Base-by-base conservation (phyloP, 805 yeast species). In the Pichia thaimueangensis region DNA sequence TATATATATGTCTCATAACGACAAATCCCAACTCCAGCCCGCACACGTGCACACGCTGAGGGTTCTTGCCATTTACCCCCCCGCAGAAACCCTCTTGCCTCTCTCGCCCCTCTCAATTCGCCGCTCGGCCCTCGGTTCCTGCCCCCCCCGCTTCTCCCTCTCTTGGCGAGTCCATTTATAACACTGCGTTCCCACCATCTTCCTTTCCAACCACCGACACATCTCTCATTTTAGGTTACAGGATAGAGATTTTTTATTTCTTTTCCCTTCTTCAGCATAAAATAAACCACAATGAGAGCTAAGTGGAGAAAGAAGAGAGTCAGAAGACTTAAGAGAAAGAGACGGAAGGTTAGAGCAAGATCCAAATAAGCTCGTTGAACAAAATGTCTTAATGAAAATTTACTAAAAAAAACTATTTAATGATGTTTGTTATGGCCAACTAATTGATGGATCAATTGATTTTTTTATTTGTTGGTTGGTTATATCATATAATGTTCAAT, bases 311-410 rank as follows among this genome's bases (percentile, higher is more conserved):
- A 91, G 86, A 91, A 91, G 95, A 91, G 97, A 89, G 95, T 85
- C 75, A 89, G 97, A 86, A 87, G 97, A 86, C 86, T 91, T 71
- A 91, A 91, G 86, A 87, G 97, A 82, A 91, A 91, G 95, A 86
- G 97, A 85, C 96, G 97, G 97, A 91, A 91, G 96, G 96, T 91
- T 68, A 87, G 97, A 86, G 97, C 97, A 77, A 88, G 97, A 86
- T 86, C 96, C 80, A 86, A 86, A 82, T 86, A 84, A 84, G 78
- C 49, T 48, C 39, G 27, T 39, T 21, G 47, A 34, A 30, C 46
- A 25, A 2, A 25, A n/a, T n/a, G n/a, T n/a, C n/a, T n/a, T n/a
- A n/a, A n/a, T n/a, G n/a, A n/a, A n/a, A n/a, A n/a, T n/a, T n/a
- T n/a, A n/a, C n/a, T n/a, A n/a, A n/a, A n/a, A n/a, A n/a, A n/a